Percentiles rank a stretch among this genome's conserved stretches.
Conservation (phyloP, 129 eudicot genomes). For the Lactuca saligna region DNA sequence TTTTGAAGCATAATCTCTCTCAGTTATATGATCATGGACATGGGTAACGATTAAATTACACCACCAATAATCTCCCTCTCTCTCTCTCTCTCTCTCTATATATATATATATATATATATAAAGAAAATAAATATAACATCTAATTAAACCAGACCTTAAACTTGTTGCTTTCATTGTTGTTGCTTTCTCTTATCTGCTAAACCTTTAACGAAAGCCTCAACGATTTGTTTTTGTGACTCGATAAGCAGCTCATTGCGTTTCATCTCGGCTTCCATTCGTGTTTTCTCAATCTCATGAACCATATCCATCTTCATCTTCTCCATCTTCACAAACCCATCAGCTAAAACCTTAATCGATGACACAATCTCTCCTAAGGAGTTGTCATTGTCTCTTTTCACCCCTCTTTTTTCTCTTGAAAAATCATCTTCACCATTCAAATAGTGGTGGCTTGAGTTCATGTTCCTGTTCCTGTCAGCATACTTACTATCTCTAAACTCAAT, state of each 20-base stretch:
- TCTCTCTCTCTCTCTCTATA: too few species aligned
- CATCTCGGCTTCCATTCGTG: slow-evolving; percentile 82
- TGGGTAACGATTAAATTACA: slow-evolving; percentile 11
- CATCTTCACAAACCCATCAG: slow-evolving; percentile 86
- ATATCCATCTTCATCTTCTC: slow-evolving; percentile 94
- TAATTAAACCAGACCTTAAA: slow-evolving; percentile 16
- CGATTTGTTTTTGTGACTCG: slow-evolving; percentile 73
- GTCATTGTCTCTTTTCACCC: slow-evolving; percentile 38
- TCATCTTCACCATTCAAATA: slow-evolving; percentile 15
- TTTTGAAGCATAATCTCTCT: slow-evolving; percentile 13
- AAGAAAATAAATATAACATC: slow-evolving; percentile 14
- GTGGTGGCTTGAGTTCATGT: slow-evolving; percentile 20
- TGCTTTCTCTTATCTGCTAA: slow-evolving; percentile 45
- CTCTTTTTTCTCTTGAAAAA: slow-evolving; percentile 31
- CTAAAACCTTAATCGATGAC: slow-evolving; percentile 56
- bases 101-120: not conserved
- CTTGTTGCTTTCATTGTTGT: slow-evolving; percentile 12
- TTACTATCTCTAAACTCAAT: slow-evolving; percentile 21
- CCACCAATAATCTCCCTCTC: slow-evolving; percentile 2
- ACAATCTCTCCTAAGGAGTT: slow-evolving; percentile 57
- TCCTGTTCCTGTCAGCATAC: slow-evolving; percentile 34
- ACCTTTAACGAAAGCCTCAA: slow-evolving; percentile 76
- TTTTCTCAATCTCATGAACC: slow-evolving; percentile 78
- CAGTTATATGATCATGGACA: slow-evolving; percentile 16
- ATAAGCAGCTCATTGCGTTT: slow-evolving; percentile 68